phyloP scores from a whole-genome alignment of 176 grass and related monocot species.

The Rhipidocladum racemiflorum region DNA sequence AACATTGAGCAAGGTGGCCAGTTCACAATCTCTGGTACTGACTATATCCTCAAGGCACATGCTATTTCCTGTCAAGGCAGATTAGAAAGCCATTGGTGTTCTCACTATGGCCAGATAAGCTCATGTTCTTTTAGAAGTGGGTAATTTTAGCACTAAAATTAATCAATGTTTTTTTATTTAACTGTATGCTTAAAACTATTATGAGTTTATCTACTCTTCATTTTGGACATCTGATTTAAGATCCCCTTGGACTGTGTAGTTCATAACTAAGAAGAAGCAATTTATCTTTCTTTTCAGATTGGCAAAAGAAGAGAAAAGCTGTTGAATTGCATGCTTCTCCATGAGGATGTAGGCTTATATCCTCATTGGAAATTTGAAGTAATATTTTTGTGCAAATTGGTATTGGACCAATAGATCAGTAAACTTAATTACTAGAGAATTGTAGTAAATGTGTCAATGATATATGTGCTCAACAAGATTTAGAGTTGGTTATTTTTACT shows the following conservation, averaged over 20 bases:
- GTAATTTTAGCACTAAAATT: conserved; percentile 34
- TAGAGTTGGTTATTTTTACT: too few relatives aligned
- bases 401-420: too few relatives aligned
- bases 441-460: too few relatives aligned
- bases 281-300: conserved; percentile 50
- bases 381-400: too few relatives aligned
- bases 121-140: conserved; percentile 86
- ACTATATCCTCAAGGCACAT: too few relatives aligned
- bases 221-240: conserved; percentile 8
- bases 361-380: too few relatives aligned
- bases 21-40: too few relatives aligned
- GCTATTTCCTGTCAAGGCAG: conserved; percentile 89
- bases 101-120: conserved; percentile 89
- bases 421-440: too few relatives aligned
- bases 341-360: too few relatives aligned
- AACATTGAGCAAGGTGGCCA: too few relatives aligned
- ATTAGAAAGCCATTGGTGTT: conserved; percentile 85
- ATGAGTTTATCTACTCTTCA: conserved; percentile 3
- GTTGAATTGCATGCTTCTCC: conserved; percentile 95
- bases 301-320: conserved; percentile 90
- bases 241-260: neutral
- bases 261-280: conserved; percentile 23
- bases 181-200: too few relatives aligned
- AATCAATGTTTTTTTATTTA: neutral
- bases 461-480: too few relatives aligned